Base-by-base conservation (phyloP, 768 basidiomycete genomes). In the Suillus spraguei region DNA sequence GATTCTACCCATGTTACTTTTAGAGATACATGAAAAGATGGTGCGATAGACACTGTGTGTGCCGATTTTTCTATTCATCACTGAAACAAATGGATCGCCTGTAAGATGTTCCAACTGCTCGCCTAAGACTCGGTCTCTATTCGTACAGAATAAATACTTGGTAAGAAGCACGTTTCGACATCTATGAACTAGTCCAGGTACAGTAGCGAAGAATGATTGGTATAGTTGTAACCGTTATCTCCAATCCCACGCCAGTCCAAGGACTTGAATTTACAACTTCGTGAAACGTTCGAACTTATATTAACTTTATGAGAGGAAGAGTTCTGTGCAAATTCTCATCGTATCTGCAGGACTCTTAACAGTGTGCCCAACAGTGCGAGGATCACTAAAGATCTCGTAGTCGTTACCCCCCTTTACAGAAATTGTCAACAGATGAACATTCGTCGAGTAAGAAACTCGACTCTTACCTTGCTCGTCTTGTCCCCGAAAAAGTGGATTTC, bases 401-500 rank as follows among this genome's bases (percentile, higher is more conserved):
- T 97, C 96, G 73, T 98, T 97, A 32, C 96, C 96, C n/a, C 95
- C 96, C 92, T 94, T 63, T 33, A n/a, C 10, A 8, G 44, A 49
- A 59, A 41, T 59, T 28, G 63, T 64, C 24, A 69, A 58, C 44
- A 13, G 20, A 47, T 33, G 50, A 59, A 8, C 38, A 41, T 59
- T 52, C 35, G 20, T 20, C 28, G 2, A 47, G 52, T 42, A 44
- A n/a, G 14, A 33, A 2, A 64, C 2, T 50, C 38, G 60, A 54
- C 38, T 64, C 65, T 53, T 61, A 87, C 95, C 81, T 83, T 70
- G 69, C 86, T 80, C 0, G 90, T 93, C 79, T 97, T 98, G 81
- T 99, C 97, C 32, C 97, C 97, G 70, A 98, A 95, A 85, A 99
- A 99, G 79, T 98, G 95, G 47, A 99, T 97, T 73, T 96, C 92